These are phyloP conservation scores for Ustilago loliicola DNA, from an alignment of 1,284 basidiomycete species.

Conservation along the genomic window DNA sequence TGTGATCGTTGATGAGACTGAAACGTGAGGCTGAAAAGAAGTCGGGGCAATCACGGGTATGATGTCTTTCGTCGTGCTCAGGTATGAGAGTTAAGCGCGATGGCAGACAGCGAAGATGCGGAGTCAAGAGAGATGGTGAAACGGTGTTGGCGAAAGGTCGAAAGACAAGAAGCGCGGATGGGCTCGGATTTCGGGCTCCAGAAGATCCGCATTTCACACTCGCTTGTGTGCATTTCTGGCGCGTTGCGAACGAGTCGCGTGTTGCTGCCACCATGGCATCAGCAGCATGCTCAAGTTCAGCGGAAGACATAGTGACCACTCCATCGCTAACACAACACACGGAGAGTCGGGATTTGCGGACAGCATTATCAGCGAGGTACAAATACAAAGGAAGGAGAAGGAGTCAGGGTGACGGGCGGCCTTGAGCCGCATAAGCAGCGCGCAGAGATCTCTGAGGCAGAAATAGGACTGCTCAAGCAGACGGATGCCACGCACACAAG, in stretches of 20 bases:
- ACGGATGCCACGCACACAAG: background rate
- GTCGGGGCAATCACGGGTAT: too few relatives aligned
- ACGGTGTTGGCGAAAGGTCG: slow-evolving; percentile 12
- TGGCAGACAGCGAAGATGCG: background rate
- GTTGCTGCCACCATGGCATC: background rate
- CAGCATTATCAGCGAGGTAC: slow-evolving; percentile 1
- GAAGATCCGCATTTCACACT: slow-evolving; percentile 21
- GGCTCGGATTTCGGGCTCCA: slow-evolving; percentile 36
- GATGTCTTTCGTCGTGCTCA: too few relatives aligned
- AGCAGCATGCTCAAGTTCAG: too few relatives aligned
- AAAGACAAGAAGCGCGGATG: slow-evolving; percentile 12
- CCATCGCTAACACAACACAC: background rate
- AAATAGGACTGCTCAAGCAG: background rate
- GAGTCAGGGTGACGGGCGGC: slow-evolving; percentile 6
- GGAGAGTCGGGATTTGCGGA: background rate
- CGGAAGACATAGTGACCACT: background rate
- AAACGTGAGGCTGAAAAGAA: too few relatives aligned
- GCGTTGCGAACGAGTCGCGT: slow-evolving; percentile 20
- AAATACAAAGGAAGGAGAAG: slow-evolving; percentile 27
- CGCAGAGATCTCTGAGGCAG: background rate
- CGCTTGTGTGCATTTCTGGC: slow-evolving; percentile 9
- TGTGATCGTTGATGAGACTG: slow-evolving; percentile 2
- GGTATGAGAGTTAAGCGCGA: background rate
- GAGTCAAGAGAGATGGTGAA: background rate
- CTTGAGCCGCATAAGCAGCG: background rate